Percentiles rank a stretch among this genome's conserved stretches.
Conservation (phyloP, 1,284 basidiomycete species). For the Moesziomyces globuligerus region DNA sequence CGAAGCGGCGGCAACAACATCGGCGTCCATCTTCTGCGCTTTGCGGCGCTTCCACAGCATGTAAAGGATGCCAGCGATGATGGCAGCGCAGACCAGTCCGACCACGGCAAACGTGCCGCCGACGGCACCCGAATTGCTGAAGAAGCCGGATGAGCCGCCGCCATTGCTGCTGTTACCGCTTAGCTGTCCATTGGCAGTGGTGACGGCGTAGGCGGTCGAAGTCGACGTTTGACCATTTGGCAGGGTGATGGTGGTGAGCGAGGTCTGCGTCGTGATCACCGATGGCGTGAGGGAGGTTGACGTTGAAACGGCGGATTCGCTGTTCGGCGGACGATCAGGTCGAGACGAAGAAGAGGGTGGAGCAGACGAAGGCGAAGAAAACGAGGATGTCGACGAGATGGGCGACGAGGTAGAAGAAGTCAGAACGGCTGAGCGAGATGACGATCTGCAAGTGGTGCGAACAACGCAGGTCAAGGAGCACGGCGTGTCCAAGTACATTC, state of each 20-base stretch:
- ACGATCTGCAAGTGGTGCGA: slow-evolving; percentile 13
- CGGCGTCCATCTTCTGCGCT: slow-evolving; percentile 65
- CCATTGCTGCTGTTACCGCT: slow-evolving; percentile 28
- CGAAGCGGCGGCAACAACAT: slow-evolving; percentile 65
- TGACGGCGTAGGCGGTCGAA: slow-evolving; percentile 45
- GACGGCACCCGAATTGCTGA: slow-evolving; percentile 62
- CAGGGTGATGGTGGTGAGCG: slow-evolving; percentile 37
- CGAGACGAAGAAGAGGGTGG: slow-evolving; percentile 5
- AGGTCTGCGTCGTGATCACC: slow-evolving; percentile 44
- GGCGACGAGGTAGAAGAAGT: slow-evolving; percentile 28
- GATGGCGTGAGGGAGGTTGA: slow-evolving; percentile 28
- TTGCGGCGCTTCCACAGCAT: slow-evolving; percentile 59
- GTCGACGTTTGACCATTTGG: slow-evolving; percentile 45
- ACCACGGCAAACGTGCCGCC: slow-evolving; percentile 66
- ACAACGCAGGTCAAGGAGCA: slow-evolving; percentile 5
- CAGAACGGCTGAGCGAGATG: slow-evolving; percentile 35
- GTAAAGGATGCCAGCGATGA: slow-evolving; percentile 58
- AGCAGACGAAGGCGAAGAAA: slow-evolving; percentile 7
- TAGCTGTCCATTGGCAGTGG: slow-evolving; percentile 43
- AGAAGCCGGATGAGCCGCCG: slow-evolving; percentile 48
- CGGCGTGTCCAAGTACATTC: not conserved
- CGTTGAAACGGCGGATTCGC: slow-evolving; percentile 17
- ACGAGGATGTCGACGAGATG: slow-evolving; percentile 10
- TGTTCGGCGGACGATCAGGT: slow-evolving; percentile 5
- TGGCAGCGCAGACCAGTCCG: slow-evolving; percentile 55